Base-by-base conservation (phyloP, 495 filamentous ascomycete species). In the Sordaria brevicollis region DNA sequence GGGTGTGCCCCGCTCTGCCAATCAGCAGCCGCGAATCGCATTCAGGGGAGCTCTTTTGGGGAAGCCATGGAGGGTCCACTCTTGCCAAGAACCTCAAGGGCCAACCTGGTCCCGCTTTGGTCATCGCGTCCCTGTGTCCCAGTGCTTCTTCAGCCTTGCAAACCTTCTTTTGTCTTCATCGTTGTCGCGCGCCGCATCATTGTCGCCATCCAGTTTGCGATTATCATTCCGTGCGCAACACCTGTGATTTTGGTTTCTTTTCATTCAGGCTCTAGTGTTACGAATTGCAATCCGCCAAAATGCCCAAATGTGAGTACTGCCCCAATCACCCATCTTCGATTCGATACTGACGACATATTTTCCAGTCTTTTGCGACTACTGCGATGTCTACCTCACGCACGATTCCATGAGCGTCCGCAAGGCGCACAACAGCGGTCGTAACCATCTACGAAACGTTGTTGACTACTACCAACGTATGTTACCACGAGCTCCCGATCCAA, bases 351-450 rank as follows among this genome's bases (percentile, higher is more conserved):
- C 38, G 65, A 69, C 38, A 39, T 67, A 9, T 49, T 68, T 43
- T 39, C 62, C 74, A 80, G 72, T 85, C 72, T 82, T 80, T 92
- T 94, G 95, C 86, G 95, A 99, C 80, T 99, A 98, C 85, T 99
- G 95, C 87, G 95, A 99, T 90, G 96, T 99, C 80, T 99, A 99
- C 86, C 91, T 99, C 74, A 99, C 96, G 70, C 95, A 99, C 86
- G 96, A 99, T 89, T 96, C 92, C 15, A 99, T 98, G 94, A 96
- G 92, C 83, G 95, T 99, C 77, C 92, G 95, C 76, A 97, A 97
- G 83, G 95, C 95, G 17, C 95, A 99, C 82, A 99, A 99, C 85
- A 91, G 88, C 75, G 95, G 95, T 70, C 88, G 94, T 65, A 99
- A 99, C 82, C 95, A 99, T 77, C 84, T 98, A 65, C 91, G 96